Evolutionary conservation across 2,329 filamentous ascomycete species (phyloP).

Genomic region (Colletotrichum sojae): DNA sequence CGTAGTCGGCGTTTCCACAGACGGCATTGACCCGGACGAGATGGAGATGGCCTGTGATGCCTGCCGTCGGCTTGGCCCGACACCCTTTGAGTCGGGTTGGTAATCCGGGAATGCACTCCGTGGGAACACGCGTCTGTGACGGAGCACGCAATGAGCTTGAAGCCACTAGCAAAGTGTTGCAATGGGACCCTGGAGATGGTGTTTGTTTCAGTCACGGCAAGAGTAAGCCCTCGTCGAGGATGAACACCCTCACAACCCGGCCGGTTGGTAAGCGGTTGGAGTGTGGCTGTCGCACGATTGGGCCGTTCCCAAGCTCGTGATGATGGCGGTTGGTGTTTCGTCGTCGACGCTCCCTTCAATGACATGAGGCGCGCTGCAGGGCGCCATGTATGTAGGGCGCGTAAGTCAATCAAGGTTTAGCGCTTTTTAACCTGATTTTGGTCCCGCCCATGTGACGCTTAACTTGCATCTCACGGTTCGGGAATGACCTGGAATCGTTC

Average conservation of each 20-base stretch:
- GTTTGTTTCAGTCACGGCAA: slow-evolving; percentile 9
- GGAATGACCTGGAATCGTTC: slow-evolving; percentile 6
- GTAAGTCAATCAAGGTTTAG: slow-evolving; percentile 13
- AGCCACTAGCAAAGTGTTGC: slow-evolving; percentile 1
- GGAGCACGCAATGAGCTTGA: slow-evolving; percentile 23
- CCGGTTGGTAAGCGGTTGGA: too few species aligned
- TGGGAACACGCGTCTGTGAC: not conserved
- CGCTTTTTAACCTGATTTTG: not conserved
- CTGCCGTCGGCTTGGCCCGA: not conserved
- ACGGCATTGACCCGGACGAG: not conserved
- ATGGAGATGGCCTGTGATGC: not conserved
- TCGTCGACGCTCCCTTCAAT: not conserved
- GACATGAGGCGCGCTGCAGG: slow-evolving; percentile 33
- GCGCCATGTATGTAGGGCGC: slow-evolving; percentile 21
- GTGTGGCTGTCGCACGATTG: too few species aligned
- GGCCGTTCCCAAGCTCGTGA: too few species aligned
- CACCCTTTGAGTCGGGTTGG: too few species aligned
- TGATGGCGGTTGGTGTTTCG: too few species aligned
- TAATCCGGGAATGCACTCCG: not conserved
- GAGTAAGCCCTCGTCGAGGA: too few species aligned
- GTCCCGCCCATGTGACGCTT: too few species aligned
- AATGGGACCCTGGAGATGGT: slow-evolving; percentile 9
- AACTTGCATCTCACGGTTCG: slow-evolving; percentile 7
- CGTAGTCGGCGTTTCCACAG: not conserved
- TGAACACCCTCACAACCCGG: too few species aligned